Conservation (phyloP, 805 yeast species). For the Candida odintsovae region DNA sequence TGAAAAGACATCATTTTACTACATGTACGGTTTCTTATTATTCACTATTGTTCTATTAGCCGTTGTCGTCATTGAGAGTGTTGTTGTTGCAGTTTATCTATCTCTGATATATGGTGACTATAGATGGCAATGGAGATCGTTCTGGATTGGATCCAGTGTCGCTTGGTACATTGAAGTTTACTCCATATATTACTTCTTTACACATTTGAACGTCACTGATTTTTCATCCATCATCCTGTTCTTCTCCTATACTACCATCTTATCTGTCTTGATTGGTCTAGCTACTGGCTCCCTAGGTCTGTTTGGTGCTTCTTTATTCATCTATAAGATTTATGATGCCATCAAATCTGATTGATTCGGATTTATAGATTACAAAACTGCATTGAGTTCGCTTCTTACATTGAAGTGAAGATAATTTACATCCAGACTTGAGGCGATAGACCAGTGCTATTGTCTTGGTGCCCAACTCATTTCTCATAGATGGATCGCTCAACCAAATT, state of each 20-base stretch:
- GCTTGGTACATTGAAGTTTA: conserved; percentile 67
- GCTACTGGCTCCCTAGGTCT: conserved; percentile 75
- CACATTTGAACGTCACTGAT: conserved; percentile 55
- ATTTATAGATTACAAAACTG: background rate
- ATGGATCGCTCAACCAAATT: too few relatives aligned
- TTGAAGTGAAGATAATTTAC: background rate
- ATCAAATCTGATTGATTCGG: conserved; percentile 44
- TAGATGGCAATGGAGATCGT: conserved; percentile 82
- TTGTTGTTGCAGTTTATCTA: conserved; percentile 63
- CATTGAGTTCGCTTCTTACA: background rate
- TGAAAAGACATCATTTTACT: conserved; percentile 72
- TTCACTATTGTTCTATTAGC: conserved; percentile 53
- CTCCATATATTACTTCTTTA: conserved; percentile 59
- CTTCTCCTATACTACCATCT: conserved; percentile 64
- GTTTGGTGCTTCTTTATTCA: conserved; percentile 59
- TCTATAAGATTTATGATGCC: conserved; percentile 54
- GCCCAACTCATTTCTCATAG: background rate
- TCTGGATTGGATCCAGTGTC: conserved; percentile 62
- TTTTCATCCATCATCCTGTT: conserved; percentile 63
- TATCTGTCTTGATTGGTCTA: conserved; percentile 56
- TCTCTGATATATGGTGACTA: conserved; percentile 50
- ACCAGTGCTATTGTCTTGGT: background rate
- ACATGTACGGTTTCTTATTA: conserved; percentile 72
- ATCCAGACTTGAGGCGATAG: background rate
- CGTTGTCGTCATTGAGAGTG: conserved; percentile 63